Evolutionary conservation across 164 flowering plant species (phyloP).

Genomic region (Chloranthus sessilifolius): DNA sequence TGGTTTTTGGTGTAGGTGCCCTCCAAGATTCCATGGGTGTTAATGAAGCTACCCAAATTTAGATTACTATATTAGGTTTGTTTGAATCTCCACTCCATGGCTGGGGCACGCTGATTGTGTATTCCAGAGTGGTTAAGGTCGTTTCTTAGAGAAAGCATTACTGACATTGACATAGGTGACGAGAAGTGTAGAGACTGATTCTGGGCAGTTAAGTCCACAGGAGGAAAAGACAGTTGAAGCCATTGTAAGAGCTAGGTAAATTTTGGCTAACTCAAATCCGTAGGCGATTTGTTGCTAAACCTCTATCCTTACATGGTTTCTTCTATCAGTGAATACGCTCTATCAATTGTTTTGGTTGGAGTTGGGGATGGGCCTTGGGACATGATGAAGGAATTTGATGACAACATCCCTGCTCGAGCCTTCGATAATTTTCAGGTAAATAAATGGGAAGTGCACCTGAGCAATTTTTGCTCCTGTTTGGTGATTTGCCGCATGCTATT

Average conservation of each 20-base stretch:
- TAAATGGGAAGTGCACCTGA: conserved; percentile 2
- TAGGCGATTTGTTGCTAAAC: not conserved
- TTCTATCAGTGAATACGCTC: conserved; percentile 58
- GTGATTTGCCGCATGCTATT: not conserved
- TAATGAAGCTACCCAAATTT: too few species aligned
- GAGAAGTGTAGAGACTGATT: conserved; percentile 85
- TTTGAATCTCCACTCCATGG: too few species aligned
- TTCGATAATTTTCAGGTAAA: conserved; percentile 89
- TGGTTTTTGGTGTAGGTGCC: too few species aligned
- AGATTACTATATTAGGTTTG: too few species aligned
- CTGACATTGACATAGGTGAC: conserved; percentile 52
- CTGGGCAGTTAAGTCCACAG: conserved; percentile 73
- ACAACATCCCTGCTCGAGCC: conserved; percentile 79
- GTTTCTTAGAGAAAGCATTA: too few species aligned
- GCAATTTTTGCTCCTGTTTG: not conserved
- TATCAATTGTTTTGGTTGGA: conserved; percentile 84
- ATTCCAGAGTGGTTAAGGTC: too few species aligned
- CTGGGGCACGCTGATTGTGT: too few species aligned
- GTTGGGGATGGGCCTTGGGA: conserved; percentile 99
- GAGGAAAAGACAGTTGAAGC: conserved; percentile 83
- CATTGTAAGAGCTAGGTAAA: conserved; percentile 80
- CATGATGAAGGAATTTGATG: conserved; percentile 90
- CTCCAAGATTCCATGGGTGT: too few species aligned
- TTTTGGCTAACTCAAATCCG: conserved; percentile 3
- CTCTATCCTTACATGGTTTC: not conserved